phyloP scores from a whole-genome alignment of 768 basidiomycete species.

The Lentinula raphanica region DNA sequence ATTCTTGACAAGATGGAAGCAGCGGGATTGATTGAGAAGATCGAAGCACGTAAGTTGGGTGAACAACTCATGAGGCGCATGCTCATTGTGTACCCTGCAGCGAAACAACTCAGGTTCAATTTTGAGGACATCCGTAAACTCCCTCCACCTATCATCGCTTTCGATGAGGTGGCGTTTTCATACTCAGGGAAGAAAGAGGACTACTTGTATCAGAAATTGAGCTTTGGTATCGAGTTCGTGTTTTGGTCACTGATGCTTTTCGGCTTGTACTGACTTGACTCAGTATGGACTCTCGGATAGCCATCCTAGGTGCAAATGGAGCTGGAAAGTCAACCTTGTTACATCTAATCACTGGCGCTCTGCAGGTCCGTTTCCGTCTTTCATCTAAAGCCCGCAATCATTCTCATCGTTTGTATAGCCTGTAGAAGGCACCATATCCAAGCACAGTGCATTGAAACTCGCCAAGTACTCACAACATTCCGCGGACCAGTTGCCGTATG shows the following conservation, averaged over 20 bases:
- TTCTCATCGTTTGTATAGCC: conserved; percentile 41
- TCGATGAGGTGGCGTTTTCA: conserved; percentile 90
- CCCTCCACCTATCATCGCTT: conserved; percentile 96
- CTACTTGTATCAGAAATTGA: conserved; percentile 81
- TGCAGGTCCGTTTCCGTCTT: conserved; percentile 20
- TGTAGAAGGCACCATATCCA: conserved; percentile 78
- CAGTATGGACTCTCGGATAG: conserved; percentile 92
- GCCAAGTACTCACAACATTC: conserved; percentile 99
- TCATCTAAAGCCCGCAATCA: background rate
- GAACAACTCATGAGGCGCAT: background rate
- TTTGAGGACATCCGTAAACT: conserved; percentile 93
- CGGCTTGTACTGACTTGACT: background rate
- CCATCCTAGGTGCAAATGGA: conserved; percentile 95
- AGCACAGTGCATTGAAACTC: conserved; percentile 86
- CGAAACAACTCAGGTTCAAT: conserved; percentile 80
- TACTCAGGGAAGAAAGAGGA: conserved; percentile 89
- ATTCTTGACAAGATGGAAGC: conserved; percentile 99
- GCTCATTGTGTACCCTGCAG: background rate
- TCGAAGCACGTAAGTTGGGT: conserved; percentile 45
- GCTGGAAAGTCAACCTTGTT: conserved; percentile 91
- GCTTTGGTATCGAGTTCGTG: conserved; percentile 96
- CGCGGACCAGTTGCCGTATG: conserved; percentile 96
- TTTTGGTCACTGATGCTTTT: background rate
- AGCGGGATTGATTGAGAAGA: conserved; percentile 90
- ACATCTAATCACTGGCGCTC: conserved; percentile 78